Base-by-base conservation (phyloP, 1,284 basidiomycete species). In the Melampsora occidentalis region DNA sequence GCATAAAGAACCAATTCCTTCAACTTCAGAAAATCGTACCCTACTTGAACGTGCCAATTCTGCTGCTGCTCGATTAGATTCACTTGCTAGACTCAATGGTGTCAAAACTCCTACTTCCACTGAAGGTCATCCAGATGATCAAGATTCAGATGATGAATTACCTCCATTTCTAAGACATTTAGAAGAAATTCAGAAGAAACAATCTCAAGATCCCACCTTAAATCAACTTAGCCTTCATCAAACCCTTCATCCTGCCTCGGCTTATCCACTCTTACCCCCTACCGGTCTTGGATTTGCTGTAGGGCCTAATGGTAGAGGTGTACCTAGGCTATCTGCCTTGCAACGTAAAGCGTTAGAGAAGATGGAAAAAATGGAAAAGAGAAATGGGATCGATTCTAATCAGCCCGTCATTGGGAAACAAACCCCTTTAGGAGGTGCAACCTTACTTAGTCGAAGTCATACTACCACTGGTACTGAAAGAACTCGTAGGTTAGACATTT, bases 311-410 rank as follows among this genome's bases (percentile, higher is more conserved):
- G 71, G 71, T 0, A 62, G 71, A 12, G 71, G 71, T 53, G 71
- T 73, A 35, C 71, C 71, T 18, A 49, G 71, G 51, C 46, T 73
- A 35, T 73, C 71, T 25, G 71, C 71, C 16, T 62, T 73, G 3
- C 71, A 73, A 46, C 71, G 71, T 35, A 73, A 73, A 66, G 71
- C 71, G 2, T 31, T 73, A 18, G 71, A 73, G 39, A 73, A 73
- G 49, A 66, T 73, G 71, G 63, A 62, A 18, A 57, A 57, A 28
- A 57, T 22, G 18, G 18, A n/a, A 14, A n/a, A 22, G n/a, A 57
- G 6, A 7, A 57, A n/a, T 57, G 20, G 5, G 16, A 31, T 51
- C 16, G 62, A 66, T 39, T 31, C 31, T n/a, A 7, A 66, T 51
- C 22, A 35, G 6, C 33, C 42, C 9, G 39, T 42, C 39, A 42